phyloP scores from a whole-genome alignment of 1,284 basidiomycete species.

The Singerocomus inundabilis region DNA sequence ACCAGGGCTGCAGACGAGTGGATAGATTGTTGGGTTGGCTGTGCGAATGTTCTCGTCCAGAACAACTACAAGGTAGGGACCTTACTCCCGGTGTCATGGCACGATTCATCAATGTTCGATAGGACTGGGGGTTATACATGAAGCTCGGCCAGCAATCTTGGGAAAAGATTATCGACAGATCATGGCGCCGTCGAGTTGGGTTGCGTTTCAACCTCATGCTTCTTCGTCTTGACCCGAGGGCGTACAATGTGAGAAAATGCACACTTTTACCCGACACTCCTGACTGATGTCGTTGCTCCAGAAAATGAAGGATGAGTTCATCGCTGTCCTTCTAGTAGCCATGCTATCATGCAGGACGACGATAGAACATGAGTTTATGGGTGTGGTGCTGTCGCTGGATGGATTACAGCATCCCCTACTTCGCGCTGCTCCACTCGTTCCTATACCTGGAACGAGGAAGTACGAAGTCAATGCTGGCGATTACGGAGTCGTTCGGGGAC shows the following conservation, averaged over 20 bases:
- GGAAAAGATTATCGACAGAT: conserved; percentile 54
- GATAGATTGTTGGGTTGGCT: conserved; percentile 79
- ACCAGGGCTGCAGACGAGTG: conserved; percentile 47
- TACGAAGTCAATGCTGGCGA: conserved; percentile 23
- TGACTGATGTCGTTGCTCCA: conserved; percentile 26
- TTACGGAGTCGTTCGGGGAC: conserved; percentile 20
- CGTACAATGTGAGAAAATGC: conserved; percentile 52
- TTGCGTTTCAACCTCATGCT: conserved; percentile 69
- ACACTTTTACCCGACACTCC: neutral
- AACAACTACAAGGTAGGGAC: conserved; percentile 50
- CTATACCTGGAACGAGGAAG: conserved; percentile 14
- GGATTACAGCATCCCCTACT: conserved; percentile 53
- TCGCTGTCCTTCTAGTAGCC: conserved; percentile 57
- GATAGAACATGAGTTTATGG: conserved; percentile 61
- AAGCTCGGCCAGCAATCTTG: conserved; percentile 58
- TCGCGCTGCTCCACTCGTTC: conserved; percentile 29
- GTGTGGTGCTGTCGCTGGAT: conserved; percentile 52
- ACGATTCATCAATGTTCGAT: conserved; percentile 7
- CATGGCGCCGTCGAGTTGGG: conserved; percentile 61
- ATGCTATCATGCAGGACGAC: conserved; percentile 52
- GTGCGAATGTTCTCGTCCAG: conserved; percentile 64
- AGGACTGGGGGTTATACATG: conserved; percentile 70
- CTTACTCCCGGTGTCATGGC: neutral
- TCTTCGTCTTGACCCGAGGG: conserved; percentile 59
- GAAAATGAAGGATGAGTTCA: conserved; percentile 52